Base-by-base conservation (phyloP, 164 flowering plant genomes). In the Kingdonia uniflora region DNA sequence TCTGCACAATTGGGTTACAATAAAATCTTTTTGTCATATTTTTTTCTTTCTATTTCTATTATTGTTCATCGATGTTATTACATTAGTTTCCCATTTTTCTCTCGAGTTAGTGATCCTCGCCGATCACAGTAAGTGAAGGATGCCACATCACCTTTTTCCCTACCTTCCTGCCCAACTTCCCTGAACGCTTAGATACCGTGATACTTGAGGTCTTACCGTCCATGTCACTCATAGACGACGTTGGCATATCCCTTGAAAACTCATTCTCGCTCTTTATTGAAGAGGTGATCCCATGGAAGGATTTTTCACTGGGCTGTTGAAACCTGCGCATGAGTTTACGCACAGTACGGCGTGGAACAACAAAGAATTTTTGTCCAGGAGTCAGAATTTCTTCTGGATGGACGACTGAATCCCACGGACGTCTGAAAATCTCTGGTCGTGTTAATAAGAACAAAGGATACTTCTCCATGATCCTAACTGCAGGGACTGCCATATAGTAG, bases 401-500 rank as follows among this genome's bases (percentile, higher is more conserved):
- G 10, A 41, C 44, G 2, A 41, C n/a, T 1, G 82, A 67, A 4
- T 76, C 73, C 79, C 79, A 75, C 0, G 85, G 80, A 51, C 60
- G 49, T 22, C 57, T 22, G 61, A 80, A 80, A 16, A 80, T 65
- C 6, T 71, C 67, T 0, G 79, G 82, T 51, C 71, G 58, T 3
- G 78, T 60, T 3, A 76, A 55, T 1, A 59, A 7, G 60, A 60
- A 73, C 14, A 76, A 56, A 0, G 83, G 83, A 53, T 71, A 63
- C 61, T 71, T 76, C 49, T 75, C 77, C 57, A 80, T 62, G 63
- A 80, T 65, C 59, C 43, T 51, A 16, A 52, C 40, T 6, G 85
- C 77, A 14, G 78, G 80, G 7, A 65, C 49, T 6, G 85, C 73
- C 77, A 70, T 68, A 65, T 71, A 76, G 65, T 71, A 72, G 43